These are phyloP conservation scores for Globisporangium paroecandrum DNA, from an alignment of 352 stramenopile genomes.

Conservation along the genomic window DNA sequence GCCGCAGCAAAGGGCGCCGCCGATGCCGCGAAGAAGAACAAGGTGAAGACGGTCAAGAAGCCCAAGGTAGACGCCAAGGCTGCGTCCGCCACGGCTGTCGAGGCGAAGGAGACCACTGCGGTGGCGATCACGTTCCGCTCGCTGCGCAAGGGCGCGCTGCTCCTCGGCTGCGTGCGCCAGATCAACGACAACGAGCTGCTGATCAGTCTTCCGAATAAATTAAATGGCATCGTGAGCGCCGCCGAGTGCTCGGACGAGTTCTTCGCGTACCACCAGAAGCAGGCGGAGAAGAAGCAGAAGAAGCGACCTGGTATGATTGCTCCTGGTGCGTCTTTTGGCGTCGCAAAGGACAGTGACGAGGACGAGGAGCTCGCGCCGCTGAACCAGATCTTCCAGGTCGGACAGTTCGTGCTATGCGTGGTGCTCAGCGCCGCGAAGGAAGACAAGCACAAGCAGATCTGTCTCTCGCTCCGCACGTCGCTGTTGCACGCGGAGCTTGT, in stretches of 20 bases:
- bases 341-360: conserved; percentile 12
- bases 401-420: conserved; percentile 85
- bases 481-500: conserved; percentile 82
- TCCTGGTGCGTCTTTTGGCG: conserved; percentile 9
- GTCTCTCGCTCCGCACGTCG: conserved; percentile 85
- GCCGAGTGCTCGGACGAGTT: conserved; percentile 84
- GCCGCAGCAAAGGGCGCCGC: conserved; percentile 10
- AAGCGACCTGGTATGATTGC: conserved; percentile 19
- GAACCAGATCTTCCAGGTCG: conserved; percentile 58
- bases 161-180: conserved; percentile 90
- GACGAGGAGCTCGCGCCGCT: conserved; percentile 45
- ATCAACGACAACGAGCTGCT: conserved; percentile 82
- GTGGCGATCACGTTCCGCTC: conserved; percentile 63
- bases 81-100: conserved; percentile 11
- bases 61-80: conserved; percentile 13
- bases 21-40: conserved; percentile 22
- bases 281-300: conserved; percentile 18
- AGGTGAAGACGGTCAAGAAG: conserved; percentile 30
- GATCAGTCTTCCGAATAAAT: conserved; percentile 91
- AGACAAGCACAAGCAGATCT: conserved; percentile 84
- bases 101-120: conserved; percentile 31
- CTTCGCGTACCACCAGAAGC: conserved; percentile 27
- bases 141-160: conserved; percentile 57
- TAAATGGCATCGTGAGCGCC: conserved; percentile 88
- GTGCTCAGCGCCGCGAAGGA: conserved; percentile 73